Base-by-base conservation (phyloP, 139 green algal genomes). In the Chlorella sp. region DNA sequence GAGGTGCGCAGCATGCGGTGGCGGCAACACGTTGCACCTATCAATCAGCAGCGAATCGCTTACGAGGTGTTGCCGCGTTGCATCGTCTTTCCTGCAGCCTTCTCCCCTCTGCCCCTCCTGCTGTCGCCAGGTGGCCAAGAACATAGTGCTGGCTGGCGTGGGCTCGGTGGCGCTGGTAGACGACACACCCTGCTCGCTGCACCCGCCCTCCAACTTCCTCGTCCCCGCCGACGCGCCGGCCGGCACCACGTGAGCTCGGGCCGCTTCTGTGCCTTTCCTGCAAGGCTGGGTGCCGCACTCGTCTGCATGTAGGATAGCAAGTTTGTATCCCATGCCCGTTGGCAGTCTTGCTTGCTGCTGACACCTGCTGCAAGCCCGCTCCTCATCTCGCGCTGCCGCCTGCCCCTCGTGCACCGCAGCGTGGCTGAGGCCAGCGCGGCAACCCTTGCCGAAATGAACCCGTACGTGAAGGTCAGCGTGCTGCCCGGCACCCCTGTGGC, bases 361-460 rank as follows among this genome's bases (percentile, higher is more conserved):
- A 38, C 17, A 3, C 24, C 58, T 11, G 9, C 28, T 24, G 26
- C 3, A 44, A 44, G 1, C 13, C 72, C 28, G 72, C 28, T n/a
- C n/a, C n/a, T n/a, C n/a, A n/a, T n/a, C n/a, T 0, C 46, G 24
- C 67, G 0, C 32, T 26, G 20, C 34, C 22, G 22, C 67, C 32
- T 41, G 0, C 5, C 48, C 36, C 28, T 36, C 22, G 64, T 19
- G 20, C 58, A 36, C 11, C 2, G 58, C 88, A 95, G 88, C 7
- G 88, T 96, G n/a, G 92, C 93, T 0, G 75, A 95, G 60, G 90
- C 90, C 8, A 91, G 83, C 65, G 93, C 87, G 1, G 69, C 44
- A 28, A 94, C 91, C 7, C 90, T 98, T 30, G 87, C 89, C 43
- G 94, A 95, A n/a, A 96, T 98, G 92, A 98, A 98, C 86, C 96